Conservation (phyloP, 2,329 filamentous ascomycete genomes). For the Penicillium sp. region DNA sequence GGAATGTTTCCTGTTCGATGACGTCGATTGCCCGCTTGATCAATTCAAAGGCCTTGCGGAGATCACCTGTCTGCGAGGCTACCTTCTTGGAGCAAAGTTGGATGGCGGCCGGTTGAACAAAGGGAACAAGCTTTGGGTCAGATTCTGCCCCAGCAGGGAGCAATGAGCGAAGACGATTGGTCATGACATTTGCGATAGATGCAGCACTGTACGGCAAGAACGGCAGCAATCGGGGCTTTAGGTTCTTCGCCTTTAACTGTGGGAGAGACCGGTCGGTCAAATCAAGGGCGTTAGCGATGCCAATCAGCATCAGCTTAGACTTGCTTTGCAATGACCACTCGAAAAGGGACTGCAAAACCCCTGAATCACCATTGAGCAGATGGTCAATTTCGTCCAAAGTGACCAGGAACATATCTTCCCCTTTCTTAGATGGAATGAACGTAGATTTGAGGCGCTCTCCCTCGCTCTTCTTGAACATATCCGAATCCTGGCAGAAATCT, state of each 20-base stretch:
- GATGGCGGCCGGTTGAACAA: slow-evolving; percentile 90
- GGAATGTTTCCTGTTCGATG: slow-evolving; percentile 78
- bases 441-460: slow-evolving; percentile 66
- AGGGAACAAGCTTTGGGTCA: slow-evolving; percentile 68
- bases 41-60: slow-evolving; percentile 94
- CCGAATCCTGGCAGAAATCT: slow-evolving; percentile 62
- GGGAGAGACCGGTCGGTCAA: slow-evolving; percentile 93
- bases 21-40: slow-evolving; percentile 86
- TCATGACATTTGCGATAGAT: slow-evolving; percentile 87
- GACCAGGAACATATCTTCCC: slow-evolving; percentile 67
- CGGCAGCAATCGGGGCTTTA: slow-evolving; percentile 84
- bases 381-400: slow-evolving; percentile 95
- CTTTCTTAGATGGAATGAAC: slow-evolving; percentile 64
- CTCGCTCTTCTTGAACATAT: slow-evolving; percentile 65
- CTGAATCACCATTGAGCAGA: slow-evolving; percentile 81
- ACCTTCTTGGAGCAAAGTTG: slow-evolving; percentile 94
- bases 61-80: slow-evolving; percentile 86
- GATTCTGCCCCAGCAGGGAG: slow-evolving; percentile 50
- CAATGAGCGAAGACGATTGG: slow-evolving; percentile 74
- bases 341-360: slow-evolving; percentile 89
- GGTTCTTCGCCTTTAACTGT: slow-evolving; percentile 84
- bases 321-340: slow-evolving; percentile 86
- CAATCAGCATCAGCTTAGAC: slow-evolving; percentile 79
- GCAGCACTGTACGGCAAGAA: slow-evolving; percentile 88
- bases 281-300: slow-evolving; percentile 94